Base-by-base conservation (phyloP, 257 asterid species). In the Salvia splendens region DNA sequence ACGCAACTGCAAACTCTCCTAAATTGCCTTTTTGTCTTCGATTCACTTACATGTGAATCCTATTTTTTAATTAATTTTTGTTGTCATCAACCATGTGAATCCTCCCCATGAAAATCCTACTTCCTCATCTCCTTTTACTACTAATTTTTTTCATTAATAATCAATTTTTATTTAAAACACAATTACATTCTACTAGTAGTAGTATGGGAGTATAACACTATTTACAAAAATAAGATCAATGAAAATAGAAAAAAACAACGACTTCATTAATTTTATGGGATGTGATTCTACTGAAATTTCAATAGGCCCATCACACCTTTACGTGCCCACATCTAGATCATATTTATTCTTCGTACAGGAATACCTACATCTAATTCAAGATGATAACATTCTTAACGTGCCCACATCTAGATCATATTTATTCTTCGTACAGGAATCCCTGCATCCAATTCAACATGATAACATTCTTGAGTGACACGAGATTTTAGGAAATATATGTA, bases 41-140 rank as follows among this genome's bases (percentile, higher is more conserved):
- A 24, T 24, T 24, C 30, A 24, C 30, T 24, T 68, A 66, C 61
- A 72, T 64, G 76, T 72, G 77, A 72, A 16, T 17, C 11, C 14
- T 6, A 15, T 53, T 71, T 15, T 55, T 6, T 14, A 41, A 43
- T 32, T 43, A 9, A 32, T 48, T 53, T 71, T 54, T 51, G 51
- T 30, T 30, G 24, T 51, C 57, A 71, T 24, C 30, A 24, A 35
- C 67, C 71, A 71, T 45, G 70, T 71, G 64, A 30, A 52, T 52
- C 64, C 3, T 70, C 51, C 46, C 36, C 45, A 17, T 8, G 45
- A 8, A 20, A 49, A 40, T 40, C 48, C 40, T 14, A 45, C 65
- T 43, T 32, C 46, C 36, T 24, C 2, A 16, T 38, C n/a, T 3
- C n/a, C 64, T 5, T 61, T 61, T 20, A 24, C 28, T 28, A 24